phyloP scores from a whole-genome alignment of 2,329 filamentous ascomycete genomes.

The Sarocladium strictum region DNA sequence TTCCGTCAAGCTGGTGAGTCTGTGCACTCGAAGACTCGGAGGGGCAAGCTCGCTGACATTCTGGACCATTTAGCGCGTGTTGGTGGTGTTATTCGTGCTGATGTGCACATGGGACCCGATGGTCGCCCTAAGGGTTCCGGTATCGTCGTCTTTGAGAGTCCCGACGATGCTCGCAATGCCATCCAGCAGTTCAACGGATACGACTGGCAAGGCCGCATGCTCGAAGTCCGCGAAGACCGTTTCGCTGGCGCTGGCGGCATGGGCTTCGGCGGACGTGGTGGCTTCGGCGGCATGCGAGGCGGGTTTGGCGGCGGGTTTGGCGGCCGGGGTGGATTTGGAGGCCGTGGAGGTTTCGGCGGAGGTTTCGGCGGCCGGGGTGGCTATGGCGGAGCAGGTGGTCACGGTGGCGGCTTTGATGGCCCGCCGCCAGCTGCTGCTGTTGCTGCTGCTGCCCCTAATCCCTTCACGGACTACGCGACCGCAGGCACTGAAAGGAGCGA shows the following conservation, averaged over 20 bases:
- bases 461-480: slow-evolving; percentile 90
- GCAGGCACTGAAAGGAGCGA: slow-evolving; percentile 77
- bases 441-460: slow-evolving; percentile 61
- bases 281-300: slow-evolving; percentile 52
- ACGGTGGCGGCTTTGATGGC: slow-evolving; percentile 37
- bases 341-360: slow-evolving; percentile 52
- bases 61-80: slow-evolving; percentile 42
- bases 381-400: slow-evolving; percentile 30
- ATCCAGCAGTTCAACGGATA: slow-evolving; percentile 98
- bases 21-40: background rate
- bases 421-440: slow-evolving; percentile 41
- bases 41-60: slow-evolving; percentile 10
- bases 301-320: slow-evolving; percentile 52
- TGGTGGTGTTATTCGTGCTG: slow-evolving; percentile 84
- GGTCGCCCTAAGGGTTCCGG: slow-evolving; percentile 94
- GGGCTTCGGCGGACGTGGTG: slow-evolving; percentile 53
- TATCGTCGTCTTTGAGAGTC: slow-evolving; percentile 92
- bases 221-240: slow-evolving; percentile 94
- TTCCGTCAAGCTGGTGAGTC: slow-evolving; percentile 94
- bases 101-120: slow-evolving; percentile 87
- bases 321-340: slow-evolving; percentile 45
- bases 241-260: slow-evolving; percentile 65
- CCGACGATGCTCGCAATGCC: slow-evolving; percentile 90
- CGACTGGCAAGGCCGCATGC: slow-evolving; percentile 89
- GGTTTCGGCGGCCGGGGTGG: slow-evolving; percentile 38